Base-by-base conservation (phyloP, 2,329 filamentous ascomycete species). In the Helicocarpus griseus region DNA sequence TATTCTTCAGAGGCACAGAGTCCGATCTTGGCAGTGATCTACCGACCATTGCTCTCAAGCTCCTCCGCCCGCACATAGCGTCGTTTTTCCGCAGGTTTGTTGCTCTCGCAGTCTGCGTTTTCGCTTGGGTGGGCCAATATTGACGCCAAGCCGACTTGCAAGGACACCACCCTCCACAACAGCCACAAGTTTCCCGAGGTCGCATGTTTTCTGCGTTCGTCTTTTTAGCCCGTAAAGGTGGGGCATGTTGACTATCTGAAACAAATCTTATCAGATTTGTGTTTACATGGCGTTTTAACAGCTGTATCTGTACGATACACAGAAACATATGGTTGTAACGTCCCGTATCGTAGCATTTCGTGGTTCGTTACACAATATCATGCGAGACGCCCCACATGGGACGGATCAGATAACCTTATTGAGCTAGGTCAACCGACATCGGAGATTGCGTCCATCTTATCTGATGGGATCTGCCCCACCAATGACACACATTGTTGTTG, bases 361-460 rank as follows among this genome's bases (percentile, higher is more conserved):
- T 4, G 0, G 4, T 8, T 19, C 11, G 7, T 22, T 3, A 4
- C 5, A 13, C 1, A 33, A 35, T 47, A 46, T 26, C 5, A 11
- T 9, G 38, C 5, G 38, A 22, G 24, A 17, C 9, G 11, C 22
- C 26, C 48, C 48, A 49, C 48, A 19, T 50, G 26, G 38, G 14
- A 35, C 26, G 48, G 48, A 50, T 50, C 48, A 44, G 48, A 50
- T 50, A 50, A 50, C 38, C 24, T 26, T 35, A 44, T 26, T 44
- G 2, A 13, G 36, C 17, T 3, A 11, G 9, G 14, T n/a, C 11
- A 6, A 17, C 35, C 47, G 47, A 28, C 21, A 29, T 29, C 47
- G 47, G 47, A 49, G 38, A 29, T 49, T 28, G 26, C 14, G 7
- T 40, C 21, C 31, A 26, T 48, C 47, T 49, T 31, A 49, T 49